phyloP scores from a whole-genome alignment of 1,284 basidiomycete genomes.

The Ceratobasidium sp. region DNA sequence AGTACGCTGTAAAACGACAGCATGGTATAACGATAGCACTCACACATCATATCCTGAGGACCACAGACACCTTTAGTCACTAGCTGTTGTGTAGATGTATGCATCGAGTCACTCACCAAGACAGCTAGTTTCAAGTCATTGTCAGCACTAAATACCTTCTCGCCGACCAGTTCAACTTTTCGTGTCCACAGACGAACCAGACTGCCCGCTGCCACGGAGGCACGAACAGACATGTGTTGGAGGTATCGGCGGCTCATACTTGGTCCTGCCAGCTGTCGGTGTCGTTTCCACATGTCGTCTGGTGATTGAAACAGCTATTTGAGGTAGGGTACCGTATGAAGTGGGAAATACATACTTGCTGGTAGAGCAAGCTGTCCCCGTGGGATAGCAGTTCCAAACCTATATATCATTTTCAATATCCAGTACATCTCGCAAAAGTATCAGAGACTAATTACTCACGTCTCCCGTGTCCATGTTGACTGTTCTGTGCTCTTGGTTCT shows the following conservation, averaged over 20 bases:
- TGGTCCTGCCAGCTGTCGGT: slow-evolving; percentile 27
- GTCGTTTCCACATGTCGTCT: slow-evolving; percentile 28
- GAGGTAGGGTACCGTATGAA: neutral
- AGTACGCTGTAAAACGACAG: neutral
- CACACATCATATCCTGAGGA: slow-evolving; percentile 19
- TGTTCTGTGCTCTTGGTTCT: slow-evolving; percentile 15
- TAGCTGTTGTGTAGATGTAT: neutral
- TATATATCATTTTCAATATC: neutral
- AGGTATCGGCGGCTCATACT: slow-evolving; percentile 38
- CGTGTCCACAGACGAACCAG: slow-evolving; percentile 22
- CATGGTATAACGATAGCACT: neutral
- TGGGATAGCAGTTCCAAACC: slow-evolving; percentile 35
- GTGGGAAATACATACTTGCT: slow-evolving; percentile 9
- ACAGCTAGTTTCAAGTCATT: slow-evolving; percentile 26
- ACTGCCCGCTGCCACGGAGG: slow-evolving; percentile 1
- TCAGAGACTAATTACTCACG: neutral
- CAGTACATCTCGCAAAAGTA: too few species aligned
- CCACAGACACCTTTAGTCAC: neutral
- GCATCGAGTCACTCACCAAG: slow-evolving; percentile 12
- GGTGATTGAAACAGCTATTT: too few species aligned
- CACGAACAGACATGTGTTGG: slow-evolving; percentile 14
- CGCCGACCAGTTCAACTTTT: slow-evolving; percentile 24
- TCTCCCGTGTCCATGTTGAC: neutral
- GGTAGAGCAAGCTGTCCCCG: slow-evolving; percentile 12
- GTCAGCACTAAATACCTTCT: slow-evolving; percentile 9